Base-by-base conservation (phyloP, 768 basidiomycete species). In the Candolleomyces efflorescens region DNA sequence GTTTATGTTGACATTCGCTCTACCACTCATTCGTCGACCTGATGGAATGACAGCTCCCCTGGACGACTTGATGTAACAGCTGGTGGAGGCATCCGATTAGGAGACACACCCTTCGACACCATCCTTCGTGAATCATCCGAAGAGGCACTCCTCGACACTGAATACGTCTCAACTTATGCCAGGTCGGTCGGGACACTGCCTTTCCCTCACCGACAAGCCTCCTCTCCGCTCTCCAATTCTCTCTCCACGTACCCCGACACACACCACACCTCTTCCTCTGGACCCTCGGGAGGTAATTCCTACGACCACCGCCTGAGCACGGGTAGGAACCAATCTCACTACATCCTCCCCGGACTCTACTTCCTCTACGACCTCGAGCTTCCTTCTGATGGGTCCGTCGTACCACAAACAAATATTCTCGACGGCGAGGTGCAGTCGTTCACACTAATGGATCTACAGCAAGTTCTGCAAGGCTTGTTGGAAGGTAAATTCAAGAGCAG, bases 401-500 rank as follows among this genome's bases (percentile, higher is more conserved):
- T 59, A 0, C 78, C 78, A 2, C 64, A 66, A 43, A 68, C 69
- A 37, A 79, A 79, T 55, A 59, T 63, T 36, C 60, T 67, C 11
- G 76, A 79, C 32, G 75, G 75, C 3, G 76, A 79, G 58, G 78
- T 79, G 7, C 76, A 78, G 58, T 63, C 65, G 9, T 79, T 79
- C 54, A 67, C 70, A 56, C 59, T 78, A 27, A 69, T 79, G 65
- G 69, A 69, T 20, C 60, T 71, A 0, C 64, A 69, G 17, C 62
- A 65, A 18, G 70, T 74, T 17, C 65, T 78, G 51, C 59, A 69
- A 5, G 65, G 63, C 43, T 61, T 79, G n/a, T 46, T 73, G 1
- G 67, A 65, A 36, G 70, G 68, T 5, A 61, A 63, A 50, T 79
- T 78, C 67, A 78, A 78, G 54, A 66, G 75, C 11, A 77, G 75